Evolutionary conservation across 345 rosid species (phyloP), one percentile per base, ranked within the genome.

Genomic region (Passiflora organensis): DNA sequence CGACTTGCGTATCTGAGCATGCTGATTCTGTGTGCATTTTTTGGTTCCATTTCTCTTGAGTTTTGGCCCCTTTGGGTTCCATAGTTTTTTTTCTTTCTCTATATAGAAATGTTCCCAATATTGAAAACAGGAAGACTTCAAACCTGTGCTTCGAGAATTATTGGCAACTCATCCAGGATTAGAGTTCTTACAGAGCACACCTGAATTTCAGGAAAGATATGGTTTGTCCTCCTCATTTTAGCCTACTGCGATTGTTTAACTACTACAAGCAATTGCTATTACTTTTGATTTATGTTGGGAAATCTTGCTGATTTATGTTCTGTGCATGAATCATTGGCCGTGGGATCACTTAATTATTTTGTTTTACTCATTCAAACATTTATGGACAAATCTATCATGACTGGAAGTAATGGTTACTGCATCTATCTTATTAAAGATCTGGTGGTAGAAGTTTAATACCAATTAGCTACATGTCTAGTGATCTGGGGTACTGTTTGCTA

Each of bases 141-240:
- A 78, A 71, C 91, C 95, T 58, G 65, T 91, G 42, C 85, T 91
- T 68, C 82, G 67, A 59, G 96, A 84, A 72, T 79, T 91, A 66
- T 69, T 91, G 71, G 75, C 75, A 38, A 70, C 86, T 53, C 98
- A 91, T 80, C 94, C 89, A 21, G 96, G 95, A 43, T 72, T 91
- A 69, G 88, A 91, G 68, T 86, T 88, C 66, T 72, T 84, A 62
- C 79, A 72, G 41, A 76, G 75, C 70, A 78, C 87, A 19, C 95
- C 95, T 54, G 95, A 88, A 69, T 84, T 82, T 69, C 96, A 84
- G 76, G 91, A 91, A 69, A 78, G 89, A 88, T 91, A 91, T 66
- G 91, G 98, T 88, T 66, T 10, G 82, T 73, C 57, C 51, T 34
- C 9, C 51, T 53, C 43, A 25, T 44, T 1, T 32, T 1, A 41